These are phyloP conservation scores for Plectosphaerella plurivora DNA, from an alignment of 2,329 filamentous ascomycete genomes.

Conservation along the genomic window DNA sequence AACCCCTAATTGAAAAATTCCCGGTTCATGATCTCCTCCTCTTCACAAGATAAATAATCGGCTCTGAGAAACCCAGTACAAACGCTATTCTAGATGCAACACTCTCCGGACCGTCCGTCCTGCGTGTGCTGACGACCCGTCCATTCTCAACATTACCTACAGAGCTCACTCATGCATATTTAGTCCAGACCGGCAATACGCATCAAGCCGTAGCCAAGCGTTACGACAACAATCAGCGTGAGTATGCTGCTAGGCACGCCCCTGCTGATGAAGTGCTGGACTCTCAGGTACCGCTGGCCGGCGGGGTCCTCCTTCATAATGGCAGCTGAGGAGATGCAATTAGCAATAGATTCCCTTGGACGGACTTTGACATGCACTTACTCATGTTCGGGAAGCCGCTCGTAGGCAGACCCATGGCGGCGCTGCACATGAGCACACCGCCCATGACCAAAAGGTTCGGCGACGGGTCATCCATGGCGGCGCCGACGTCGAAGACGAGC, in stretches of 20 bases:
- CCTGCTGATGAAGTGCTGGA: conserved; percentile 92
- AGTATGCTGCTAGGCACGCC: conserved; percentile 84
- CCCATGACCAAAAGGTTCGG: conserved; percentile 96
- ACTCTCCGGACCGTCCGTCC: no score
- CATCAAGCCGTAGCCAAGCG: conserved; percentile 90
- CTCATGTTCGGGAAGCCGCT: conserved; percentile 99
- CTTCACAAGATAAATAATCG: no score
- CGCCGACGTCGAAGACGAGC: conserved; percentile 81
- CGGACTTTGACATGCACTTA: conserved; percentile 48
- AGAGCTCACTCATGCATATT: conserved; percentile 16
- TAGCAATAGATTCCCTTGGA: neutral
- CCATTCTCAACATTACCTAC: neutral
- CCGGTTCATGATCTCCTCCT: no score
- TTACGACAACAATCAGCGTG: conserved; percentile 76
- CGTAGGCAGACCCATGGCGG: conserved; percentile 95
- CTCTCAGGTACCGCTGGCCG: conserved; percentile 84
- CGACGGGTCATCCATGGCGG: conserved; percentile 80
- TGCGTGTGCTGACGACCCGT: neutral
- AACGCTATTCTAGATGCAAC: no score
- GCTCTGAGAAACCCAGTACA: no score
- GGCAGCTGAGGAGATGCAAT: conserved; percentile 55
- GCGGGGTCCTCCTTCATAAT: conserved; percentile 99
- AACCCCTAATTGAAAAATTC: no score
- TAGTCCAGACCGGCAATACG: conserved; percentile 59
- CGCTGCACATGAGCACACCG: conserved; percentile 90